Evolutionary conservation across 148 eudicot species (phyloP).

Genomic region (Rhododendron ovatum): DNA sequence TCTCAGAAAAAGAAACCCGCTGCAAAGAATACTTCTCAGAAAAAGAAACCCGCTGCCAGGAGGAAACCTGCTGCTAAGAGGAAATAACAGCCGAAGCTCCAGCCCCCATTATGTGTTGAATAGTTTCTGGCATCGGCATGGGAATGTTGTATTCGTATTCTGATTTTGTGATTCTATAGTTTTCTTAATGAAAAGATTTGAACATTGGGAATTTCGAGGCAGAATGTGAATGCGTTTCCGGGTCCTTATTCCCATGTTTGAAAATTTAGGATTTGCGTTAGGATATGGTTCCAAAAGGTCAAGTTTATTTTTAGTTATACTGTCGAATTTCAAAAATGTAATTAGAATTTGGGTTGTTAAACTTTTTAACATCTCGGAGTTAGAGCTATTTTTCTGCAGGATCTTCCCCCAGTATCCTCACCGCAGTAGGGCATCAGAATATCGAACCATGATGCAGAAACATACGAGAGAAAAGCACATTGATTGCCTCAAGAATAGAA

Average conservation of each 20-base stretch:
- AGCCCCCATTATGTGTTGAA: neutral
- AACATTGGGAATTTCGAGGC: neutral
- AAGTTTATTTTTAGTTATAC: neutral
- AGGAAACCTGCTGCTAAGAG: conserved; percentile 6
- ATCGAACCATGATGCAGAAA: neutral
- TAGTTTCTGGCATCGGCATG: neutral
- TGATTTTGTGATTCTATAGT: neutral
- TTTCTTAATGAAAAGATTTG: neutral
- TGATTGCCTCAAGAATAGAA: neutral
- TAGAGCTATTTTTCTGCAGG: neutral
- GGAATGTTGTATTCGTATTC: neutral
- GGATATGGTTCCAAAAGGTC: neutral
- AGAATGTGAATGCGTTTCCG: neutral
- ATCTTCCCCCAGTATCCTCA: neutral
- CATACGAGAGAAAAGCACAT: neutral
- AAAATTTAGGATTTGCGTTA: too few relatives aligned
- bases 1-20: conserved; percentile 36
- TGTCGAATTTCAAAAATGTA: neutral
- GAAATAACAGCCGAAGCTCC: neutral
- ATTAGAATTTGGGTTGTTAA: neutral
- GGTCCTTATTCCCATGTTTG: neutral
- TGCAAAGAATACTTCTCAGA: conserved; percentile 29
- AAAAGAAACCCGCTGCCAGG: conserved; percentile 26
- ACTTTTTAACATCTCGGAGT: neutral
- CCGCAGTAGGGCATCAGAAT: neutral